Evolutionary conservation across 371 early-diverging fungal species (phyloP).

Genomic region (Entomophthora muscae): DNA sequence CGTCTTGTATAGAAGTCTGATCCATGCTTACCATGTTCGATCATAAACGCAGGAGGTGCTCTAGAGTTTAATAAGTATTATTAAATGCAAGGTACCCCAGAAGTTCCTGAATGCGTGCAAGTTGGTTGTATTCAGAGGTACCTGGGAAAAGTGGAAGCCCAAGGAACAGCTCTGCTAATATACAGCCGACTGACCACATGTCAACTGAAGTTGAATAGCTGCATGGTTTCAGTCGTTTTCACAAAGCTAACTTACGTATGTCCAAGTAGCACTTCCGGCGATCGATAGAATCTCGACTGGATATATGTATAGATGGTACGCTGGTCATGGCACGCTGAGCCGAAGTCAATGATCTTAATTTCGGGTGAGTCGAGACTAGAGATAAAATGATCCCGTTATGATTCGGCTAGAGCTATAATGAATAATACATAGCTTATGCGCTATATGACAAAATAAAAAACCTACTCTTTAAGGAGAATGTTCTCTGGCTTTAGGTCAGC

Average conservation of each 20-base stretch:
- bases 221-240: conserved; percentile 18
- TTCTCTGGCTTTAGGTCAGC: conserved; percentile 96
- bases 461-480: conserved; percentile 17
- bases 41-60: conserved; percentile 67
- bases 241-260: neutral
- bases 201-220: conserved; percentile 53
- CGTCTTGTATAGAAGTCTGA: conserved; percentile 40
- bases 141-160: conserved; percentile 89
- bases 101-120: conserved; percentile 70
- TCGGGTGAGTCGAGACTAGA: conserved; percentile 46
- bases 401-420: neutral
- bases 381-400: conserved; percentile 42
- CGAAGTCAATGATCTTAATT: conserved; percentile 98
- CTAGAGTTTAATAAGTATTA: conserved; percentile 13
- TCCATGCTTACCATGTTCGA: conserved; percentile 61
- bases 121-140: conserved; percentile 73
- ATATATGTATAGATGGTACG: conserved; percentile 83
- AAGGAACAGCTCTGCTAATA: conserved; percentile 91
- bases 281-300: conserved; percentile 93
- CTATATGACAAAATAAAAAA: neutral
- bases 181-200: conserved; percentile 99
- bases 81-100: conserved; percentile 33
- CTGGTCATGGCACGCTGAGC: conserved; percentile 19
- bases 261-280: conserved; percentile 92
- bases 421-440: neutral